Base-by-base conservation (phyloP, 768 basidiomycete species). In the Russula sp. region DNA sequence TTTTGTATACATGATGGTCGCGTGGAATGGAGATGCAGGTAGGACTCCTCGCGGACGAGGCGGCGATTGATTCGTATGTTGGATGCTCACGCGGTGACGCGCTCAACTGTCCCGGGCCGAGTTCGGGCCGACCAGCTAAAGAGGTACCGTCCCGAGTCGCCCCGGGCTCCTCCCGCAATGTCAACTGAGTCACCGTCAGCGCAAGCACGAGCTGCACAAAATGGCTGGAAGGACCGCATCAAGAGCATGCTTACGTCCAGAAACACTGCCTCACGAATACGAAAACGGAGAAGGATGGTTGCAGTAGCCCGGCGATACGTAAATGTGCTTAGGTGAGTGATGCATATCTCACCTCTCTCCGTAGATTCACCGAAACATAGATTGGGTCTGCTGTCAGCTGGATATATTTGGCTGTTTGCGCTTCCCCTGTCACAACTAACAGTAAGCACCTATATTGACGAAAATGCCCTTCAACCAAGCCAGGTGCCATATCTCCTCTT, bases 381-480 rank as follows among this genome's bases (percentile, higher is more conserved):
- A 73, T 66, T 81, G 3, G 50, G 76, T 5, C 75, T 97, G 28
- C 81, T 92, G 58, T 58, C 79, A 28, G 76, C 77, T 5, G 94
- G 94, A 14, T 86, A 92, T 73, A 55, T 83, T n/a, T 98, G 94
- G 93, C 82, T 97, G 75, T 67, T 88, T n/a, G 76, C 83, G 6
- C 79, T 97, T 58, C 95, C 95, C 4, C 79, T 81, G 14, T 78
- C 84, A 6, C 76, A 76, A 1, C 79, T 95, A 5, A 86, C 85
- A 20, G 81, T 84, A 67, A 74, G 77, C 10, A 90, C 86, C 10
- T 96, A 93, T 72, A 89, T 96, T 56, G 94, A 96, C 73, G 97
- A 99, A 77, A 97, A 98, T 73, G 96, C 97, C 1, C 76, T 99
- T 22, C 92, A 95, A 71, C 95, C 97, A 11, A 88, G 84, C 6